Evolutionary conservation across 441 rosid species (phyloP), one percentile per base, ranked within the genome.

Genomic region (Populus hybrid): DNA sequence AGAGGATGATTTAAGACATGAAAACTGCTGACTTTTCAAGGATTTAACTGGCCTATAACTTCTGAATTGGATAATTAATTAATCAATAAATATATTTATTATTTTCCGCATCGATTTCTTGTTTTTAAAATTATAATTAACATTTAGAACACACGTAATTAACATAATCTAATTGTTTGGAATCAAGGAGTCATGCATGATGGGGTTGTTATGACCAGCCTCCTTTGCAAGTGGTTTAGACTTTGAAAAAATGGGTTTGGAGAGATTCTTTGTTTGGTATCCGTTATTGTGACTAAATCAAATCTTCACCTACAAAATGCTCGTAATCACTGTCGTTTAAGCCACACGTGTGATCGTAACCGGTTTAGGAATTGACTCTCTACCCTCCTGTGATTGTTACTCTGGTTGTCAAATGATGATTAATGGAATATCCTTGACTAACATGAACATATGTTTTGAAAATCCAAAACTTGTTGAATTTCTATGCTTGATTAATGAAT

Each of bases 271-370:
- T 69, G 80, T 78, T 81, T 69, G 87, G 84, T 83, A 61, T 23
- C 9, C 46, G 32, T 42, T 21, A 69, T 73, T 78, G 12, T 79
- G 81, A 84, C 82, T 42, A 65, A 65, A 77, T 79, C 83, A 79
- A 78, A 69, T 46, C 19, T 24, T 64, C 36, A 70, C 76, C 46
- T 21, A 69, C 61, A 53, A 79, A 67, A 7, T 82, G 77, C 59
- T 80, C 75, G 68, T 65, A 79, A 70, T 67, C 59, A 4, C 36
- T 65, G 77, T 78, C 68, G 16, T 75, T 70, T 53, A 7, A 42
- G 40, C 68, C 83, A 77, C 89, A 79, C 88, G 88, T 83, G 88
- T 24, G 82, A 24, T 36, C 19, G 36, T 36, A 78, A 32, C 68
- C 82, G 78, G 78, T 84, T 79, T 73, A 73, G 68, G 70, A 19